Conservation (phyloP, 129 eudicot genomes). For the Pseudognaphalium luteoalbum region DNA sequence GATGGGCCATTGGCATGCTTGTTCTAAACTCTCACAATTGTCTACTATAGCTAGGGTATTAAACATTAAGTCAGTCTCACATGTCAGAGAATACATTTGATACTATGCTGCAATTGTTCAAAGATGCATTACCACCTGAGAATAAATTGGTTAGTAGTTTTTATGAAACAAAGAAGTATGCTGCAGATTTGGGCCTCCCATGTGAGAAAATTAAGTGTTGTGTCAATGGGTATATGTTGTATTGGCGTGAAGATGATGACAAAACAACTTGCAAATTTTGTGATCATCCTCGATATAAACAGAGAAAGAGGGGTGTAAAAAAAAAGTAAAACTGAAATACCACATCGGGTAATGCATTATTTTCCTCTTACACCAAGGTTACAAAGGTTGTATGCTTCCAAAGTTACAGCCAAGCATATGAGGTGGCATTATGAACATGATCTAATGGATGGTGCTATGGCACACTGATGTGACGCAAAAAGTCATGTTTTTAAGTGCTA, state of each 20-base stretch:
- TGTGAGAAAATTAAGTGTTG: conserved; percentile 1
- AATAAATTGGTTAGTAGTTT: conserved; percentile 1
- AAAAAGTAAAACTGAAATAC: not conserved
- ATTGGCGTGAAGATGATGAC: not conserved
- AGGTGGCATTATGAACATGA: conserved; percentile 1
- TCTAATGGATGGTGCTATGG: not conserved
- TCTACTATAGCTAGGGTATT: not conserved
- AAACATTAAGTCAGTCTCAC: not conserved
- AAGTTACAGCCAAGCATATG: not conserved
- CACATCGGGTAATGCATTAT: not conserved
- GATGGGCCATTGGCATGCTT: not conserved
- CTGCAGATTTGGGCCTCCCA: not conserved
- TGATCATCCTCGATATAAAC: not conserved
- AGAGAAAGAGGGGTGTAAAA: not conserved
- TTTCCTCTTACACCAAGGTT: not conserved
- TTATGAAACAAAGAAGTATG: conserved; percentile 1
- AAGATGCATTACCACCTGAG: not conserved
- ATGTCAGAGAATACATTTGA: not conserved
- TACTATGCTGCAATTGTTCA: not conserved
- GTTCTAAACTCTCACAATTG: not conserved
- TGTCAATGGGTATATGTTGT: not conserved
- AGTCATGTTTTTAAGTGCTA: too few relatives aligned
- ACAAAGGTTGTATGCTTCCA: not conserved
- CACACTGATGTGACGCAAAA: too few relatives aligned
- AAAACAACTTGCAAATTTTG: not conserved